Conservation (phyloP, 768 basidiomycete genomes). For the Leccinum subgranulosum region DNA sequence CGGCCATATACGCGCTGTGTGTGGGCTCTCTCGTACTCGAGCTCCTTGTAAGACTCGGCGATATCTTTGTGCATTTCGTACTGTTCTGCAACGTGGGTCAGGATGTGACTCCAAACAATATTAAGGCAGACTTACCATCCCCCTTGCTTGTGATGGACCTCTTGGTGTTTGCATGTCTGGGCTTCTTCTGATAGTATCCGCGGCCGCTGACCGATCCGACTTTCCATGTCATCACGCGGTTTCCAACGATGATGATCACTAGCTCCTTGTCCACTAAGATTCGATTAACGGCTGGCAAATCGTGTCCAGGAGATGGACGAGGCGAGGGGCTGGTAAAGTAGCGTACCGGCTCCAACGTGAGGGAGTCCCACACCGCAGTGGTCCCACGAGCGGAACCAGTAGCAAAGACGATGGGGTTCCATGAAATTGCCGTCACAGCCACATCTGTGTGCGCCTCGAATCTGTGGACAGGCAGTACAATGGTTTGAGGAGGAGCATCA, state of each 20-base stretch:
- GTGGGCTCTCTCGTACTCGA: constrained; percentile 48
- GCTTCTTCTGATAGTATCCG: constrained; percentile 33
- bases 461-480: constrained; percentile 38
- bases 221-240: constrained; percentile 65
- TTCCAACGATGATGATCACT: constrained; percentile 58
- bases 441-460: constrained; percentile 67
- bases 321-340: constrained; percentile 49
- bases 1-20: constrained; percentile 40
- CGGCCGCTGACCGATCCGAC: constrained; percentile 43
- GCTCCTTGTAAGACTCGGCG: constrained; percentile 49
- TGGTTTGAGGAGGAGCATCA: constrained; percentile 19
- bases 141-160: constrained; percentile 38
- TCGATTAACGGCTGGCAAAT: constrained; percentile 47
- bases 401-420: constrained; percentile 56
- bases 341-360: constrained; percentile 57
- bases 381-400: constrained; percentile 65
- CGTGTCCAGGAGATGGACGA: constrained; percentile 31
- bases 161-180: constrained; percentile 25
- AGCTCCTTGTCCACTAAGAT: constrained; percentile 55
- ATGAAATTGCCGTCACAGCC: constrained; percentile 59
- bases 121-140: constrained; percentile 37
- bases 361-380: constrained; percentile 60
- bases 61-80: constrained; percentile 63
- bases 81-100: constrained; percentile 45
- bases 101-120: background rate